Percentiles rank a stretch among this genome's conserved stretches.
These are phyloP conservation scores for Trametes coccinea DNA, from an alignment of 768 basidiomycete species.

Conservation along the genomic window DNA sequence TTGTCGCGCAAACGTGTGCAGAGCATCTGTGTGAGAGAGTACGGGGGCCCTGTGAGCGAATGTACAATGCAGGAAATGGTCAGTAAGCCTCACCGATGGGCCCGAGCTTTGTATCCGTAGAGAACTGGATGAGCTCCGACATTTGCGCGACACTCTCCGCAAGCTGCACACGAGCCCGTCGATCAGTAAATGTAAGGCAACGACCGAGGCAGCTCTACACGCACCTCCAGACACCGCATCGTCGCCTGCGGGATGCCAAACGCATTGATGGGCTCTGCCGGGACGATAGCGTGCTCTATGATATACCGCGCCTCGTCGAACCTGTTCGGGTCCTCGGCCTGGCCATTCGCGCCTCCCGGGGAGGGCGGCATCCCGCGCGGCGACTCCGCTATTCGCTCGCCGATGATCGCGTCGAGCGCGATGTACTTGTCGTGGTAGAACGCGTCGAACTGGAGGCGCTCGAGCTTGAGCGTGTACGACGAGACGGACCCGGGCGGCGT, in stretches of 20 bases:
- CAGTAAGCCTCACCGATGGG: conserved; percentile 47
- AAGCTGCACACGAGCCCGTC: conserved; percentile 42
- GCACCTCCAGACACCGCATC: conserved; percentile 85
- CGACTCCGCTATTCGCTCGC: conserved; percentile 46
- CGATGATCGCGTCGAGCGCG: conserved; percentile 60
- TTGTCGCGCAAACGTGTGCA: conserved; percentile 41
- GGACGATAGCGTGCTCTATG: conserved; percentile 65
- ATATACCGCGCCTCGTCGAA: conserved; percentile 61
- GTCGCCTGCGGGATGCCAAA: conserved; percentile 89
- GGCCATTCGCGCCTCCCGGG: conserved; percentile 11
- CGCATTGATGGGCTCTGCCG: conserved; percentile 82
- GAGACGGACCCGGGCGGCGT: conserved; percentile 6
- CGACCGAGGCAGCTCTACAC: background rate
- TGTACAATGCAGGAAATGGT: background rate
- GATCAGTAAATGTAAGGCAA: conserved; percentile 2
- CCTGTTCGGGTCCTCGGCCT: conserved; percentile 58
- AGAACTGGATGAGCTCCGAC: conserved; percentile 73
- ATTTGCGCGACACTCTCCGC: conserved; percentile 83
- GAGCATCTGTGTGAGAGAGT: conserved; percentile 39
- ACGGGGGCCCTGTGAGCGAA: too few species aligned
- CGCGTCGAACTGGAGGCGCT: conserved; percentile 74
- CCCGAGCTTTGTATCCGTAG: conserved; percentile 53
- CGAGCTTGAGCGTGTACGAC: conserved; percentile 56
- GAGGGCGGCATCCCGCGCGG: conserved; percentile 32
- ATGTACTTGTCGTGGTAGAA: conserved; percentile 74